These are phyloP conservation scores for Actinomortierella ambigua DNA, from an alignment of 371 early-diverging fungal genomes.

Conservation along the genomic window DNA sequence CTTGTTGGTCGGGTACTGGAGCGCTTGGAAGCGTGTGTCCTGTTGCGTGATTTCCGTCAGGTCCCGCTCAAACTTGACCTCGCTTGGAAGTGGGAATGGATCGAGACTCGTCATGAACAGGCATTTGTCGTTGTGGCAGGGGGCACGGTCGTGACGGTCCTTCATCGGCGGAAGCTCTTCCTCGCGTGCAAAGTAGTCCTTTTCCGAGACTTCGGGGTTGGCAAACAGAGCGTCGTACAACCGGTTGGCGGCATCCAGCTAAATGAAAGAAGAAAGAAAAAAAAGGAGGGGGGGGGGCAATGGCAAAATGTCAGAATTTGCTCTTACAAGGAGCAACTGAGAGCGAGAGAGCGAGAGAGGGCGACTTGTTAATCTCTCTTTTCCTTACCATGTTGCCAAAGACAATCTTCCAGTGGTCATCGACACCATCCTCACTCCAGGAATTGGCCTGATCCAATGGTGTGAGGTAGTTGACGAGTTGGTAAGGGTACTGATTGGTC, in stretches of 20 bases:
- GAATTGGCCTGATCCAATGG: conserved; percentile 49
- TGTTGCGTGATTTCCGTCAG: conserved; percentile 51
- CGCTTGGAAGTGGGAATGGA: conserved; percentile 53
- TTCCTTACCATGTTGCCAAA: conserved; percentile 49
- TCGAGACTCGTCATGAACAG: conserved; percentile 62
- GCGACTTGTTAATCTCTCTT: no score
- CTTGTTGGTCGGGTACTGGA: conserved; percentile 37
- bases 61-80: conserved; percentile 45
- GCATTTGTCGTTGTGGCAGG: conserved; percentile 63
- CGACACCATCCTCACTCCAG: conserved; percentile 48
- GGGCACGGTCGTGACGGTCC: conserved; percentile 56
- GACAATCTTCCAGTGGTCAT: conserved; percentile 50
- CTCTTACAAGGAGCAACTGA: no score
- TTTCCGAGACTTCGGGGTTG: conserved; percentile 50
- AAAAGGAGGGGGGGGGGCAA: no score
- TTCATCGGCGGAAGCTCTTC: conserved; percentile 53
- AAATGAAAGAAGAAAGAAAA: not conserved
- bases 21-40: conserved; percentile 40
- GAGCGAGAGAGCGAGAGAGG: no score
- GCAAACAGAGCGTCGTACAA: conserved; percentile 52
- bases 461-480: conserved; percentile 56
- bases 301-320: no score
- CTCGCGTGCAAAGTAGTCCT: conserved; percentile 56
- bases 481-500: conserved; percentile 72
- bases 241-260: conserved; percentile 62